These are phyloP conservation scores for Tricholoma sp. DNA, from an alignment of 768 basidiomycete genomes.

Conservation along the genomic window DNA sequence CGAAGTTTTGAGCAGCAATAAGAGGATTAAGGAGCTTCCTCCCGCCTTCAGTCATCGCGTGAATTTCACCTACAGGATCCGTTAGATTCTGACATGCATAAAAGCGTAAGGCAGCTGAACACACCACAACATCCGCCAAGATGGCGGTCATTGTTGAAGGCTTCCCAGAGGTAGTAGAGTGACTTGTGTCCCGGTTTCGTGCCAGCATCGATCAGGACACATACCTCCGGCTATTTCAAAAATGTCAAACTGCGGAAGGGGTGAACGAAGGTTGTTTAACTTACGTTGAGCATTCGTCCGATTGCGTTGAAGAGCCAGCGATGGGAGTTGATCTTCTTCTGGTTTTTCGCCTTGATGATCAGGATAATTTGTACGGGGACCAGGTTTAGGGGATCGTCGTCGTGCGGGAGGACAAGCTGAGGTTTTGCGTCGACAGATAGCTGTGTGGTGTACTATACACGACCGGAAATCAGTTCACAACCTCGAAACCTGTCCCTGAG, in stretches of 20 bases:
- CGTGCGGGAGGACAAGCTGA: slow-evolving; percentile 84
- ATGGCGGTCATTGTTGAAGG: slow-evolving; percentile 74
- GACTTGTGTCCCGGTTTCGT: slow-evolving; percentile 96
- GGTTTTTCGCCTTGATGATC: slow-evolving; percentile 90
- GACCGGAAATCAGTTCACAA: background rate
- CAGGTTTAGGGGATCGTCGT: slow-evolving; percentile 85
- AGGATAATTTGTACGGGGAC: slow-evolving; percentile 92
- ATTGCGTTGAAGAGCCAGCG: slow-evolving; percentile 96
- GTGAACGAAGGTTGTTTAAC: slow-evolving; percentile 14
- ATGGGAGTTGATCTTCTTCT: slow-evolving; percentile 95
- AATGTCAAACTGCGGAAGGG: background rate
- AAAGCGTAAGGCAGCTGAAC: background rate
- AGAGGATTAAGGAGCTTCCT: slow-evolving; percentile 88
- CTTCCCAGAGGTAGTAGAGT: slow-evolving; percentile 93
- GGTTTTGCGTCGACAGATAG: slow-evolving; percentile 89
- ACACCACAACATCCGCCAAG: slow-evolving; percentile 77
- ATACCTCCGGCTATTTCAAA: slow-evolving; percentile 71
- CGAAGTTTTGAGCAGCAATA: slow-evolving; percentile 94
- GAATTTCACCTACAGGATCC: slow-evolving; percentile 58
- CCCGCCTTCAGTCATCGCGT: slow-evolving; percentile 96
- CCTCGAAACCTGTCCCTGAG: background rate
- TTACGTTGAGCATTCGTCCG: slow-evolving; percentile 65
- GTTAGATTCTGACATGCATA: background rate
- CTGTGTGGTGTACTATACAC: slow-evolving; percentile 87
- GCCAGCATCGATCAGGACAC: slow-evolving; percentile 91